Conservation (phyloP, 2,329 filamentous ascomycete genomes). For the Botrytis squamosa region DNA sequence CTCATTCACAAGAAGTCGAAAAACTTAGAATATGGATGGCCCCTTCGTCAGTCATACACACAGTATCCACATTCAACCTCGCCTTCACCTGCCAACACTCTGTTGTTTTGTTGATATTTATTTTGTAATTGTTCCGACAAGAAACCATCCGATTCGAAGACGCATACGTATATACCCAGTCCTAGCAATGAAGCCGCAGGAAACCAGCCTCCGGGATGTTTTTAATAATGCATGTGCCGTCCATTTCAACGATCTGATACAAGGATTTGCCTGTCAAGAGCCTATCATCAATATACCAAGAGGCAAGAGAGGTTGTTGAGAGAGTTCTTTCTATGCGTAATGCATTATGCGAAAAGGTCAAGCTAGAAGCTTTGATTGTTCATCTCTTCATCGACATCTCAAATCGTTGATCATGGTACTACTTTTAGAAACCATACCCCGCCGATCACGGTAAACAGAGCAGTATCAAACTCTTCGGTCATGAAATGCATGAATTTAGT, state of each 20-base stretch:
- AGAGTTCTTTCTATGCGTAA: not conserved
- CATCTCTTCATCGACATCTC: constrained; percentile 16
- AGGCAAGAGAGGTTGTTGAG: not conserved
- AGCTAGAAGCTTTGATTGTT: constrained; percentile 5
- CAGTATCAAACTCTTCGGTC: not conserved
- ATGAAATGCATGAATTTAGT: constrained; percentile 17
- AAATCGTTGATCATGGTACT: not conserved
- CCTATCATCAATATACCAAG: not conserved
- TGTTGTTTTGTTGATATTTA: not conserved
- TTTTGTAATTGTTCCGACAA: not conserved
- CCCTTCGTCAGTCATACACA: not conserved
- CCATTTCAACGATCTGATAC: constrained; percentile 16
- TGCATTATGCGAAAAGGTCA: constrained; percentile 8
- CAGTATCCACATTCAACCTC: not conserved
- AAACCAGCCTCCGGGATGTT: not conserved
- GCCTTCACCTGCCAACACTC: constrained; percentile 7
- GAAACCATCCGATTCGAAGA: constrained; percentile 1
- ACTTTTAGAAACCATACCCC: constrained; percentile 11
- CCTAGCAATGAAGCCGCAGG: not conserved
- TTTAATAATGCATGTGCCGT: not conserved
- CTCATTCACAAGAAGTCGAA: not conserved
- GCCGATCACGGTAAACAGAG: not conserved
- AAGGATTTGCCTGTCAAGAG: constrained; percentile 13
- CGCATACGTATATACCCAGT: not conserved
- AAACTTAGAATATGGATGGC: constrained; percentile 1